These are phyloP conservation scores for Lepidium sativum DNA, from an alignment of 345 rosid genomes.

Conservation along the genomic window DNA sequence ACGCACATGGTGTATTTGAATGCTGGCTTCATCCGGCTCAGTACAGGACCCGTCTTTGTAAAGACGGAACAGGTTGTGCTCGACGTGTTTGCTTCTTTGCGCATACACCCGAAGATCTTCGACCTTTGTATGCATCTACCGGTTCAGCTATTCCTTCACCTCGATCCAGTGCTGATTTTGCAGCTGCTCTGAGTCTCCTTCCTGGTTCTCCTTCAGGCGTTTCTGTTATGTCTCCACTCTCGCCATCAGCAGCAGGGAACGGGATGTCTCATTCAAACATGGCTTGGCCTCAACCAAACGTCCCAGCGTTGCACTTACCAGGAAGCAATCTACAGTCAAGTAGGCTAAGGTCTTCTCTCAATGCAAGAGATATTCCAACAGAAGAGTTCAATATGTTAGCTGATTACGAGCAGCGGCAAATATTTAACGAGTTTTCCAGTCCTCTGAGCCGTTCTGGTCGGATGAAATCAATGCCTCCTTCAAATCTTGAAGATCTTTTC, in stretches of 20 bases:
- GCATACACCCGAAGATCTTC: slow-evolving; percentile 79
- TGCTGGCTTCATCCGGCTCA: slow-evolving; percentile 99
- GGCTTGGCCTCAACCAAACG: slow-evolving; percentile 87
- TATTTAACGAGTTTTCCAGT: slow-evolving; percentile 49
- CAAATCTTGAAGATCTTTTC: slow-evolving; percentile 68
- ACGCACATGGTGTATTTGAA: slow-evolving; percentile 96
- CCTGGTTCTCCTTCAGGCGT: slow-evolving; percentile 84
- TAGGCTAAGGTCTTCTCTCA: slow-evolving; percentile 74
- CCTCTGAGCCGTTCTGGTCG: slow-evolving; percentile 63
- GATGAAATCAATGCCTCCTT: slow-evolving; percentile 63
- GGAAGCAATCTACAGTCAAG: slow-evolving; percentile 82
- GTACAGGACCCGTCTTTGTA: slow-evolving; percentile 82
- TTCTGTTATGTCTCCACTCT: slow-evolving; percentile 74
- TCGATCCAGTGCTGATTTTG: slow-evolving; percentile 63
- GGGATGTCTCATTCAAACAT: slow-evolving; percentile 65
- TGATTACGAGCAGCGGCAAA: slow-evolving; percentile 70
- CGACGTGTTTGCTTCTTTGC: slow-evolving; percentile 96
- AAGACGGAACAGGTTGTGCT: slow-evolving; percentile 80
- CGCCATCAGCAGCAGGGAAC: slow-evolving; percentile 68
- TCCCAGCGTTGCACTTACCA: slow-evolving; percentile 71
- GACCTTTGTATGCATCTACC: slow-evolving; percentile 79
- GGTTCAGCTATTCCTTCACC: slow-evolving; percentile 95
- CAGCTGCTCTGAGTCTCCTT: slow-evolving; percentile 65
- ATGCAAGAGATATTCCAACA: slow-evolving; percentile 59
- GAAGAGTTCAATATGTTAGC: slow-evolving; percentile 57